These are phyloP conservation scores for Saxispiralis lemnorum DNA, from an alignment of 495 filamentous ascomycete species.

Conservation along the genomic window DNA sequence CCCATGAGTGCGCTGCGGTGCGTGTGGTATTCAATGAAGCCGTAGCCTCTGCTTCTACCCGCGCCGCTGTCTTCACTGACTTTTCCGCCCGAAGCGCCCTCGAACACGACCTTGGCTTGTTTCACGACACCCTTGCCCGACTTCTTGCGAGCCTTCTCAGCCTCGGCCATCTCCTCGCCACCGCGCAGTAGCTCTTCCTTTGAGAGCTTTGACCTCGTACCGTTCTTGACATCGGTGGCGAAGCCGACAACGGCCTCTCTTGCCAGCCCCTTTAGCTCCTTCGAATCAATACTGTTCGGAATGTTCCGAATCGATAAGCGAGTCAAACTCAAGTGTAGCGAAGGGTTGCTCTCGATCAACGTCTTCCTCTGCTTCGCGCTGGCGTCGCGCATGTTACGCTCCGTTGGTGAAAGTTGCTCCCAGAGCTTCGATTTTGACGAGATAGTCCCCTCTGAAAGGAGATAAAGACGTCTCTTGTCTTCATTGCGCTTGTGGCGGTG, in stretches of 20 bases:
- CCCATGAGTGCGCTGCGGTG: slow-evolving; percentile 94
- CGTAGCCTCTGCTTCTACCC: slow-evolving; percentile 78
- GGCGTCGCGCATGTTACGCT: slow-evolving; percentile 73
- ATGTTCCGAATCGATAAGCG: slow-evolving; percentile 90
- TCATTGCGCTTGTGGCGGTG: slow-evolving; percentile 51
- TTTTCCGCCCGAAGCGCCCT: slow-evolving; percentile 66
- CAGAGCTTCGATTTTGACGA: slow-evolving; percentile 52
- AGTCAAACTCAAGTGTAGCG: slow-evolving; percentile 74
- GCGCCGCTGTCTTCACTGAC: slow-evolving; percentile 52
- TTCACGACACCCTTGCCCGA: slow-evolving; percentile 86
- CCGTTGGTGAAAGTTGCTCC: slow-evolving; percentile 54
- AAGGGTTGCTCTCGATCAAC: slow-evolving; percentile 76
- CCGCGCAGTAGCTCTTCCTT: slow-evolving; percentile 71
- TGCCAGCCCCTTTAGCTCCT: slow-evolving; percentile 80
- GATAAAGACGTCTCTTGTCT: slow-evolving; percentile 83
- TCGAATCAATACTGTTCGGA: slow-evolving; percentile 64
- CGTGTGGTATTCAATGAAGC: slow-evolving; percentile 91
- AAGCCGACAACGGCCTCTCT: slow-evolving; percentile 84
- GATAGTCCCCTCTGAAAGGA: slow-evolving; percentile 75
- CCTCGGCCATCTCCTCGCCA: slow-evolving; percentile 57
- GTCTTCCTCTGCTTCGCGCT: slow-evolving; percentile 75
- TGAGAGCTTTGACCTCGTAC: slow-evolving; percentile 53
- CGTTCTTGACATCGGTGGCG: slow-evolving; percentile 68
- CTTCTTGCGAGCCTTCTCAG: slow-evolving; percentile 56
- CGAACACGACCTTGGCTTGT: slow-evolving; percentile 88